Conservation (phyloP, 352 stramenopile species). For the Phytophthora cryptogea region DNA sequence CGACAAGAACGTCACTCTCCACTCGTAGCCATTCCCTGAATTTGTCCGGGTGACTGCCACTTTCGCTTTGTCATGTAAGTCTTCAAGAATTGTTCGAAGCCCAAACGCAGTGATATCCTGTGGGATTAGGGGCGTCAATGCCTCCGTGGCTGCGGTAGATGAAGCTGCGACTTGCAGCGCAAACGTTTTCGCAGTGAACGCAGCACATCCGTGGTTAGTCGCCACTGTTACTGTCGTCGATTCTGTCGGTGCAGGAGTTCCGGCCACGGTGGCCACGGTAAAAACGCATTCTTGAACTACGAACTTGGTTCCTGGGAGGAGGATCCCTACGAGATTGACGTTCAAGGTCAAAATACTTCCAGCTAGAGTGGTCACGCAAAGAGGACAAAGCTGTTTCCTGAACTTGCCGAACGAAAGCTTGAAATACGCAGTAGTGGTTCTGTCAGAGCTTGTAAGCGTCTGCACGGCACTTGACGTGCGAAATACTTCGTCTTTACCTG, state of each 20-base stretch:
- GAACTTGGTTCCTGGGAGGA: conserved; percentile 62
- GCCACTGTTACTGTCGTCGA: conserved; percentile 55
- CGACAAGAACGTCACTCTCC: conserved; percentile 92
- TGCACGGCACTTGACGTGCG: conserved; percentile 92
- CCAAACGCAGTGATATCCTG: conserved; percentile 57
- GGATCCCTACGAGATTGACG: conserved; percentile 62
- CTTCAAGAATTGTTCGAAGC: conserved; percentile 69
- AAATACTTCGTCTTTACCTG: conserved; percentile 65
- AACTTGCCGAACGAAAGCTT: conserved; percentile 79
- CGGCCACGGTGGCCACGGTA: conserved; percentile 46
- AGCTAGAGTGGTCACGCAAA: conserved; percentile 57
- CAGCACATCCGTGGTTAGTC: conserved; percentile 57
- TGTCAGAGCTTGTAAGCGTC: conserved; percentile 43
- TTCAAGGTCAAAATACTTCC: conserved; percentile 61
- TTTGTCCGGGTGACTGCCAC: conserved; percentile 48
- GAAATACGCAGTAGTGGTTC: conserved; percentile 48
- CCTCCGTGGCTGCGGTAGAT: conserved; percentile 17
- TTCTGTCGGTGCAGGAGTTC: background rate
- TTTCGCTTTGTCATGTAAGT: conserved; percentile 46
- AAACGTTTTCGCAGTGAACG: conserved; percentile 49
- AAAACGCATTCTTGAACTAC: conserved; percentile 77
- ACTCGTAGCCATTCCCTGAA: conserved; percentile 66
- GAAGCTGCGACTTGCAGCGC: conserved; percentile 42
- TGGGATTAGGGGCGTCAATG: conserved; percentile 67
- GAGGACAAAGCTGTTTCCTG: conserved; percentile 47